Evolutionary conservation across 164 flowering plant species (phyloP).

Genomic region (Platanus orientalis): DNA sequence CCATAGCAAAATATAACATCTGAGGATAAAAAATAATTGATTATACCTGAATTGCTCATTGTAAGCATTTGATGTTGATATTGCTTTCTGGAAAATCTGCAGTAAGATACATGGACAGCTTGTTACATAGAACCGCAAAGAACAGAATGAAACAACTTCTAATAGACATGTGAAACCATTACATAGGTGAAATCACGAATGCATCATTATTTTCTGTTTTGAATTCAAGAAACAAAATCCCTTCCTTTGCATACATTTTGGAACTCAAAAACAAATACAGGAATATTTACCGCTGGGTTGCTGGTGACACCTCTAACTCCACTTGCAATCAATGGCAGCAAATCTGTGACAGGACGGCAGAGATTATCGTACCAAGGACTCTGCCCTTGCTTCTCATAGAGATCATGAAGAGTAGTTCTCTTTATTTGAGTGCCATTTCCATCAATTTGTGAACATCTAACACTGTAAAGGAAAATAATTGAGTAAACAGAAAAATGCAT

Average conservation of each 20-base stretch:
- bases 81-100: conserved; percentile 99
- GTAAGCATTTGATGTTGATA: conserved; percentile 90
- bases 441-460: conserved; percentile 50
- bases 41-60: conserved; percentile 87
- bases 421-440: conserved; percentile 62
- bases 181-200: background rate
- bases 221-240: no score
- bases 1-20: no score
- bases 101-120: conserved; percentile 10
- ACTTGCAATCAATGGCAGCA: conserved; percentile 73
- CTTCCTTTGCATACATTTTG: no score
- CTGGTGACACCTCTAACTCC: conserved; percentile 99
- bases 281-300: conserved; percentile 79
- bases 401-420: conserved; percentile 79
- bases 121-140: background rate
- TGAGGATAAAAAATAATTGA: background rate
- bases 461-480: conserved; percentile 35
- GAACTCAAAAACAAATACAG: background rate
- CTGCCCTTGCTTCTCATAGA: conserved; percentile 87
- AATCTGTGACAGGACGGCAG: conserved; percentile 96
- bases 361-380: conserved; percentile 99
- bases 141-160: background rate
- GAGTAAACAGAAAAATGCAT: no score
- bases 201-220: no score
- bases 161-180: background rate